Evolutionary conservation across 306 rosid species (phyloP).

Genomic region (Mucuna pruriens): DNA sequence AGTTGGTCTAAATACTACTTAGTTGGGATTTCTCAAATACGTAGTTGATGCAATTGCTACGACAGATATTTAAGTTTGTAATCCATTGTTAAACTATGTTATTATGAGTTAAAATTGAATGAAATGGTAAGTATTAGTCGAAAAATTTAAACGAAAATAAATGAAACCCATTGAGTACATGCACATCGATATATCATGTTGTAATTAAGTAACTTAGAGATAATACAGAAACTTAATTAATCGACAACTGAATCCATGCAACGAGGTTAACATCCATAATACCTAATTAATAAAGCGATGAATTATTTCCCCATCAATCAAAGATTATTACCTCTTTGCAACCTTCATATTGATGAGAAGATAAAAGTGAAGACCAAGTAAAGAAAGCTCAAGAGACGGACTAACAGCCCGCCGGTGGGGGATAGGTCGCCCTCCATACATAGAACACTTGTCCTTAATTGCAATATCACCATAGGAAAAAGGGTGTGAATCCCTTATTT

Average conservation of each 20-base stretch:
- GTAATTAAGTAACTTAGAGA: not conserved
- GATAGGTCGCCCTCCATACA: slow-evolving; percentile 42
- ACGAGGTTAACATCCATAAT: not conserved
- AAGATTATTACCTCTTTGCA: not conserved
- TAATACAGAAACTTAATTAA: not conserved
- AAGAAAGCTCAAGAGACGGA: slow-evolving; percentile 13
- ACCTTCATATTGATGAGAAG: slow-evolving; percentile 19
- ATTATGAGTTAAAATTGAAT: not conserved
- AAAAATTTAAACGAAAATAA: too few species aligned
- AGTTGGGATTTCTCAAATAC: too few species aligned
- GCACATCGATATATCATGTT: not conserved
- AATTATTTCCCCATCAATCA: slow-evolving; percentile 32
- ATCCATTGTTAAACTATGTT: not conserved
- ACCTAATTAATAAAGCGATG: not conserved
- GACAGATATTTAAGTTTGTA: not conserved
- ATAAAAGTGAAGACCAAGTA: slow-evolving; percentile 36
- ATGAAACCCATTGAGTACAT: not conserved
- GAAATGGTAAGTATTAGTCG: not conserved
- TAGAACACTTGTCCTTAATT: slow-evolving; percentile 24
- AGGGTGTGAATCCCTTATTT: not conserved
- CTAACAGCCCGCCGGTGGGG: slow-evolving; percentile 39
- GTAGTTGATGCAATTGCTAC: not conserved
- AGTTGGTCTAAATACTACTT: too few species aligned
- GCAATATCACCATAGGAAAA: not conserved
- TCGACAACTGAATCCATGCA: not conserved